A percentile compares a stretch with the other conserved stretches of the same genome.
phyloP scores from a whole-genome alignment of 345 rosid genomes.

The Trapa incisa region DNA sequence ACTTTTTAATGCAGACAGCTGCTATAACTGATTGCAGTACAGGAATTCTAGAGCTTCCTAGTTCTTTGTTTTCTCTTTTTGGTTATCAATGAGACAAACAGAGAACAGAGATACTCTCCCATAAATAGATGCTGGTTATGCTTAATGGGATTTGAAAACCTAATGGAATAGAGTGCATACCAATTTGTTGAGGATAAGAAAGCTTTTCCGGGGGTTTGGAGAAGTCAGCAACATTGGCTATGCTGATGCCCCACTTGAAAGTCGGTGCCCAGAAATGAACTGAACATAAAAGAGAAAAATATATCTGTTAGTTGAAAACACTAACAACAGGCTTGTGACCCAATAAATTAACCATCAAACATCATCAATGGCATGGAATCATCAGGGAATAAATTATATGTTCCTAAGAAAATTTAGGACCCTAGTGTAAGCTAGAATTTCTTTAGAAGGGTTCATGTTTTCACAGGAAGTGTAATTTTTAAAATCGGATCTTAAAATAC shows the following conservation, averaged over 20 bases:
- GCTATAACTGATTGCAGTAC: neutral
- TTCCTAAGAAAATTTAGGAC: too few species aligned
- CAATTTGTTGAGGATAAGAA: slow-evolving; percentile 82
- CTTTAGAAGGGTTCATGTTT: neutral
- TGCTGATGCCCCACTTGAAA: slow-evolving; percentile 89
- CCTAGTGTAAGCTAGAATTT: neutral
- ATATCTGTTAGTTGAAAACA: neutral
- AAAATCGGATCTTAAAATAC: neutral
- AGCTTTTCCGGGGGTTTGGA: slow-evolving; percentile 71
- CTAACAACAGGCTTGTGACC: neutral
- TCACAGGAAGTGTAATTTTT: neutral
- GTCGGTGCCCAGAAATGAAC: slow-evolving; percentile 98
- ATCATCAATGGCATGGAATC: neutral
- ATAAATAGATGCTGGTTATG: neutral
- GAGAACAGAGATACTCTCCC: neutral
- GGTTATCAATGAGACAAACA: neutral
- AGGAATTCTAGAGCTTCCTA: neutral
- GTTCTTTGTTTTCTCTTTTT: too few species aligned
- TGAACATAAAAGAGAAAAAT: slow-evolving; percentile 13
- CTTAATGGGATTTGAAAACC: neutral
- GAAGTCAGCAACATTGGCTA: slow-evolving; percentile 79
- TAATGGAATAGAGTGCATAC: slow-evolving; percentile 13
- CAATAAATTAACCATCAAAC: neutral
- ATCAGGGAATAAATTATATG: too few species aligned
- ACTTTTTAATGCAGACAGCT: neutral